These are phyloP conservation scores for Emericellopsis terricola DNA, from an alignment of 495 filamentous ascomycete species.

Conservation along the genomic window DNA sequence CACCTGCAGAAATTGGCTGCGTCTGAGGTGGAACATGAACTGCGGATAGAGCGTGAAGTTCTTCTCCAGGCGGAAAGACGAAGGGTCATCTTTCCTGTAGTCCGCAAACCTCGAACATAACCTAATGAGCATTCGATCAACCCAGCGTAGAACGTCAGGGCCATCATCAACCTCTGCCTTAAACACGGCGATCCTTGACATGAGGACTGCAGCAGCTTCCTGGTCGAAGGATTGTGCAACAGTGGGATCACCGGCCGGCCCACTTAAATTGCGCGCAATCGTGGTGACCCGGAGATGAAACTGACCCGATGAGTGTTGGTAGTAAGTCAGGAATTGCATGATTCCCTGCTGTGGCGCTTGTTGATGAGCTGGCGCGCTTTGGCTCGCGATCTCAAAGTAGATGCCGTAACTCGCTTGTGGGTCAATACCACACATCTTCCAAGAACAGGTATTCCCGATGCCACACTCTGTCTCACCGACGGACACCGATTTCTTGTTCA, in stretches of 20 bases:
- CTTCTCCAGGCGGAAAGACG: constrained; percentile 95
- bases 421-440: constrained; percentile 99
- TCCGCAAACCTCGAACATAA: constrained; percentile 95
- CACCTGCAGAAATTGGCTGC: constrained; percentile 95
- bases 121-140: constrained; percentile 95
- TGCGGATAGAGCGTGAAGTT: constrained; percentile 98
- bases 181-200: constrained; percentile 97
- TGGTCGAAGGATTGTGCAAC: constrained; percentile 97
- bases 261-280: constrained; percentile 77
- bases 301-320: constrained; percentile 90
- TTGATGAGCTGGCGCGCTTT: constrained; percentile 73
- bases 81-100: constrained; percentile 95
- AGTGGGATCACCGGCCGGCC: constrained; percentile 90
- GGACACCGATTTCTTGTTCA: constrained; percentile 95
- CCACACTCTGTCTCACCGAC: constrained; percentile 98
- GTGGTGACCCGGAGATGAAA: constrained; percentile 95
- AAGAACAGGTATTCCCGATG: constrained; percentile 96
- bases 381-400: constrained; percentile 95
- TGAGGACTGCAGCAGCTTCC: constrained; percentile 91
- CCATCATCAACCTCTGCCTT: constrained; percentile 98
- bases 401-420: constrained; percentile 85
- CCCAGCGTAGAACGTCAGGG: constrained; percentile 97
- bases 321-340: constrained; percentile 98
- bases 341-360: constrained; percentile 81
- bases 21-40: constrained; percentile 98